phyloP scores from a whole-genome alignment of 345 rosid species.

The Moringa oleifera region DNA sequence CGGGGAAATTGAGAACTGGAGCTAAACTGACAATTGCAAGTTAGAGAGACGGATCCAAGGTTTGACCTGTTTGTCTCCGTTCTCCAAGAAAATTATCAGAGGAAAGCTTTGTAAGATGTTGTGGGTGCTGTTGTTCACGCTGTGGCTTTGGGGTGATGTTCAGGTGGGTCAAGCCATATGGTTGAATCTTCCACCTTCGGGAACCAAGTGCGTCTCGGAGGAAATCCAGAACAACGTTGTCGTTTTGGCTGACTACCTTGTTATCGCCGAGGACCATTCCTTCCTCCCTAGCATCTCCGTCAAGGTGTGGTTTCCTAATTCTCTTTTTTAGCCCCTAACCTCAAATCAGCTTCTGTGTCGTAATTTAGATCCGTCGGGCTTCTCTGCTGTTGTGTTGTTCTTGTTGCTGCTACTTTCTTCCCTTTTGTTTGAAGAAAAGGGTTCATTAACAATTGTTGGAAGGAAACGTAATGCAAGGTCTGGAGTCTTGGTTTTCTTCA shows the following conservation, averaged over 20 bases:
- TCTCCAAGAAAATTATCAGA: too few relatives aligned
- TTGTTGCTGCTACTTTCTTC: too few relatives aligned
- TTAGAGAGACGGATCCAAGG: too few relatives aligned
- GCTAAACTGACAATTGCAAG: too few relatives aligned
- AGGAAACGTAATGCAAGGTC: background rate
- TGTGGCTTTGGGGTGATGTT: conserved; percentile 15
- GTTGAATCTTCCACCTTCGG: conserved; percentile 59
- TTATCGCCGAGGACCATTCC: conserved; percentile 52
- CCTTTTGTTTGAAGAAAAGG: too few relatives aligned
- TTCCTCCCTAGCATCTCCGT: conserved; percentile 50
- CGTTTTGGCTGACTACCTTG: conserved; percentile 76
- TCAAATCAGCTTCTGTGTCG: background rate
- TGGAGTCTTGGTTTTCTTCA: background rate
- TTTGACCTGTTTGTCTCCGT: too few relatives aligned
- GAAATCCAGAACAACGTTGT: conserved; percentile 75
- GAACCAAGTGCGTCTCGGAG: conserved; percentile 93
- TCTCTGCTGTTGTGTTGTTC: background rate
- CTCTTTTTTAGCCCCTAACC: background rate
- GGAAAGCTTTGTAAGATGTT: conserved; percentile 6
- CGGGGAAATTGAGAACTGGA: too few relatives aligned
- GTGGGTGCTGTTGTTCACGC: background rate
- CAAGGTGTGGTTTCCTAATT: conserved; percentile 40
- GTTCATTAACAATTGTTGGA: background rate
- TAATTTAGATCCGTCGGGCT: background rate
- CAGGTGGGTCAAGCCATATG: conserved; percentile 51